phyloP scores from a whole-genome alignment of 2,329 filamentous ascomycete genomes.

The Cladobotryum mycophilum region DNA sequence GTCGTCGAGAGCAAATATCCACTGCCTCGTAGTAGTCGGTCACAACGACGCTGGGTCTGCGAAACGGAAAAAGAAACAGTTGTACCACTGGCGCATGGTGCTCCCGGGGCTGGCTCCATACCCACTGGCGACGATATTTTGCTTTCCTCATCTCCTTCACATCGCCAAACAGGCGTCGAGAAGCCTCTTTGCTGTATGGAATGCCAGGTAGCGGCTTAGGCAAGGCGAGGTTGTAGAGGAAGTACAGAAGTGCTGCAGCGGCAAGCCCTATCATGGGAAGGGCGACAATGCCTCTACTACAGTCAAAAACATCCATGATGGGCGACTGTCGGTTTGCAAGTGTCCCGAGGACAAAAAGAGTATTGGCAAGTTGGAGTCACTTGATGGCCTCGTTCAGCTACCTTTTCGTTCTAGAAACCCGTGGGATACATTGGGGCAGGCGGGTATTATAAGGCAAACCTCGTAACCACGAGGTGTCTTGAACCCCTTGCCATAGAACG shows the following conservation, averaged over 20 bases:
- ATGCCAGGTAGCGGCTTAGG: slow-evolving; percentile 21
- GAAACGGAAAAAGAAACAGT: slow-evolving; percentile 27
- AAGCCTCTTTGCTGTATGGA: slow-evolving; percentile 20
- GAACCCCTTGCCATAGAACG: no score
- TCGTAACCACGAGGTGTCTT: no score
- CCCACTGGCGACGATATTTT: slow-evolving; percentile 20
- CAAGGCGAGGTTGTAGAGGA: slow-evolving; percentile 9
- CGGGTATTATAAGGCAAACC: no score
- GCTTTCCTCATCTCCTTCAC: slow-evolving; percentile 13
- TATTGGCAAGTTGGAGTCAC: no score
- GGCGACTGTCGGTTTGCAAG: no score
- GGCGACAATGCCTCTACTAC: background rate
- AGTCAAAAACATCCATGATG: background rate
- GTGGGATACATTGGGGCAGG: no score
- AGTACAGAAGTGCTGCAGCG: background rate
- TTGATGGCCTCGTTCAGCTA: no score
- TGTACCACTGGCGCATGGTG: slow-evolving; percentile 26
- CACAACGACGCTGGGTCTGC: slow-evolving; percentile 26
- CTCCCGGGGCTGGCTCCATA: slow-evolving; percentile 20
- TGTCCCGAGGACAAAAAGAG: no score
- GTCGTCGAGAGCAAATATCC: slow-evolving; percentile 27
- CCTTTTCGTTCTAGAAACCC: no score
- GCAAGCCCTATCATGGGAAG: background rate
- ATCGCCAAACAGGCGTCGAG: slow-evolving; percentile 19
- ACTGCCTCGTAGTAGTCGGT: slow-evolving; percentile 27